Evolutionary conservation across 106 monocot species (phyloP).

Genomic region (Apostasia ramifera): DNA sequence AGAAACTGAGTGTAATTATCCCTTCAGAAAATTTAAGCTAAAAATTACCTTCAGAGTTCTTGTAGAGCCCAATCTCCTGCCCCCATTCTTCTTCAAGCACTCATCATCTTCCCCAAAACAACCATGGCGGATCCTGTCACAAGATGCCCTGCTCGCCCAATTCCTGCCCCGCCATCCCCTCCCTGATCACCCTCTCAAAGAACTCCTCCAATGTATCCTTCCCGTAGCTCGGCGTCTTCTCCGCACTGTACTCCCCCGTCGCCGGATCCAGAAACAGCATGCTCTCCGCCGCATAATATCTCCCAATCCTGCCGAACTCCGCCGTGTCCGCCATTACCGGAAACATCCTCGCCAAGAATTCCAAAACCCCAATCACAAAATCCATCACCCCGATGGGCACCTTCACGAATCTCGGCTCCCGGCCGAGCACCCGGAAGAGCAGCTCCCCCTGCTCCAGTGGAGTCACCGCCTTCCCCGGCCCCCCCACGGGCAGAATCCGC

Average conservation of each 20-base stretch:
- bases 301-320: constrained; percentile 79
- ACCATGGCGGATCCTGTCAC: constrained; percentile 8
- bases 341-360: constrained; percentile 48
- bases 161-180: constrained; percentile 92
- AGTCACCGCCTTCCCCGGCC: constrained; percentile 83
- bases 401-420: constrained; percentile 84
- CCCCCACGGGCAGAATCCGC: constrained; percentile 69
- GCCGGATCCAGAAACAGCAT: constrained; percentile 78
- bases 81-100: too few relatives aligned
- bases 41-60: too few relatives aligned
- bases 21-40: too few relatives aligned
- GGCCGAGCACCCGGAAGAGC: constrained; percentile 61
- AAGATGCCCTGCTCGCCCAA: constrained; percentile 88
- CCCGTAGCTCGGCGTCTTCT: constrained; percentile 92
- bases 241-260: constrained; percentile 76
- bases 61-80: too few relatives aligned
- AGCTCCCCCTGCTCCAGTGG: constrained; percentile 88
- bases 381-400: constrained; percentile 90
- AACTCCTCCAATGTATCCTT: constrained; percentile 88
- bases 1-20: too few relatives aligned
- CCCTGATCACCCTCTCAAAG: constrained; percentile 61
- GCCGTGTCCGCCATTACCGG: constrained; percentile 77
- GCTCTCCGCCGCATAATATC: constrained; percentile 91
- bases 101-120: too few relatives aligned
- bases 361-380: constrained; percentile 56